Evolutionary conservation across 2,329 filamentous ascomycete genomes (phyloP).

Genomic region (Orbilia quercus): DNA sequence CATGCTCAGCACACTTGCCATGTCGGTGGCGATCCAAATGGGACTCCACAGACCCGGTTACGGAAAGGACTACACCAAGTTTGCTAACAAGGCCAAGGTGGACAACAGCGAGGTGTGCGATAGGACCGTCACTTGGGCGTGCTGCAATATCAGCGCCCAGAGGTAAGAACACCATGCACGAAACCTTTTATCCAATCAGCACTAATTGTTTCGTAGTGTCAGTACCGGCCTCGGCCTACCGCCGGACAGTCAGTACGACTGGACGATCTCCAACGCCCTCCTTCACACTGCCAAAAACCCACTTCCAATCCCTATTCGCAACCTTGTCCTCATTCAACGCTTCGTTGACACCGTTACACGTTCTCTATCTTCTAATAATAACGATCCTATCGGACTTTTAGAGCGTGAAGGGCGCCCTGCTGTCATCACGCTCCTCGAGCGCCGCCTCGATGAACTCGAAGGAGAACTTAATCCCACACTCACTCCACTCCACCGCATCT

Average conservation of each 20-base stretch:
- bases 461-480: constrained; percentile 67
- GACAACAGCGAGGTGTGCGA: constrained; percentile 77
- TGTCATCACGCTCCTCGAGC: constrained; percentile 74
- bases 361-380: constrained; percentile 81
- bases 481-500: constrained; percentile 72
- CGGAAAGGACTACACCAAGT: constrained; percentile 83
- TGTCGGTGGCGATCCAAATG: constrained; percentile 86
- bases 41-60: constrained; percentile 83
- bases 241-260: constrained; percentile 80
- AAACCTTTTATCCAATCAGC: neutral
- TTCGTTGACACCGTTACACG: constrained; percentile 82
- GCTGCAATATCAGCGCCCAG: constrained; percentile 85
- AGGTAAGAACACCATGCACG: constrained; percentile 61
- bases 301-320: constrained; percentile 73
- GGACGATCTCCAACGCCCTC: constrained; percentile 73
- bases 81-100: constrained; percentile 78
- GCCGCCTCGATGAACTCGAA: constrained; percentile 73
- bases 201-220: constrained; percentile 66
- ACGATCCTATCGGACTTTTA: constrained; percentile 76
- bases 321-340: constrained; percentile 76
- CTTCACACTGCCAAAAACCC: constrained; percentile 72
- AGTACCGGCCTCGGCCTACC: constrained; percentile 87
- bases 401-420: constrained; percentile 75
- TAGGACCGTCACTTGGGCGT: constrained; percentile 82
- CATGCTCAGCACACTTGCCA: constrained; percentile 83